phyloP scores from a whole-genome alignment of 768 basidiomycete species.

The Lyophyllum decastes region DNA sequence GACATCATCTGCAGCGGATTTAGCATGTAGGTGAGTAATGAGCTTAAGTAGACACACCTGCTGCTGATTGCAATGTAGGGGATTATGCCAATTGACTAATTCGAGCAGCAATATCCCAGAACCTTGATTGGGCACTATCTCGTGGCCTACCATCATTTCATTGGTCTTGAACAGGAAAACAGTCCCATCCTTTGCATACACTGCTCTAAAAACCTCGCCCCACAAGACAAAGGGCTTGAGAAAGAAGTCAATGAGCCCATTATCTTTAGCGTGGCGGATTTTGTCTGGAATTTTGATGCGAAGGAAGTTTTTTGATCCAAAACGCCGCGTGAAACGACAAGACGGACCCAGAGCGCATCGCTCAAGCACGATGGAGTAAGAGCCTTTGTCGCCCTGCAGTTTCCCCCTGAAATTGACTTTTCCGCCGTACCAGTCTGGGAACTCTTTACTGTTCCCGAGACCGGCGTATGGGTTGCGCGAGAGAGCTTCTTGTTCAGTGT shows the following conservation, averaged over 20 bases:
- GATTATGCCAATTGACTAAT: constrained; percentile 60
- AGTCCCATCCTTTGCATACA: constrained; percentile 58
- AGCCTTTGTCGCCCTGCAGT: constrained; percentile 21
- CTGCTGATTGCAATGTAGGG: constrained; percentile 39
- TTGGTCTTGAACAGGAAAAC: constrained; percentile 59
- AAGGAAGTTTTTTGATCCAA: constrained; percentile 61
- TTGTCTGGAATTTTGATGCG: constrained; percentile 45
- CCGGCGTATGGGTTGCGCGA: constrained; percentile 31
- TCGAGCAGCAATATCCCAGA: constrained; percentile 36
- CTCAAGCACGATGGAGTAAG: constrained; percentile 46
- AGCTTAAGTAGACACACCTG: constrained; percentile 46
- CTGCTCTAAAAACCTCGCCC: constrained; percentile 56
- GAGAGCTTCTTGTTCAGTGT: constrained; percentile 50
- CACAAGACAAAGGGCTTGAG: constrained; percentile 53
- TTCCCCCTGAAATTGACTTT: constrained; percentile 54
- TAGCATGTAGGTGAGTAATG: not conserved
- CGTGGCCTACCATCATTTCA: constrained; percentile 33
- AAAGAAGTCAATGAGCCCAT: constrained; percentile 41
- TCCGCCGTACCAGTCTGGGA: constrained; percentile 59
- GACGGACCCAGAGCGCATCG: constrained; percentile 55
- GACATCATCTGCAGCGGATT: constrained; percentile 58
- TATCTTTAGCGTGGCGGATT: constrained; percentile 28
- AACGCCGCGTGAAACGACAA: constrained; percentile 55
- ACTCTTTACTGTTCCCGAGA: constrained; percentile 40
- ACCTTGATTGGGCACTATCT: constrained; percentile 9